Base-by-base conservation (phyloP, 2,329 filamentous ascomycete species). In the Waltergamsia citrina region DNA sequence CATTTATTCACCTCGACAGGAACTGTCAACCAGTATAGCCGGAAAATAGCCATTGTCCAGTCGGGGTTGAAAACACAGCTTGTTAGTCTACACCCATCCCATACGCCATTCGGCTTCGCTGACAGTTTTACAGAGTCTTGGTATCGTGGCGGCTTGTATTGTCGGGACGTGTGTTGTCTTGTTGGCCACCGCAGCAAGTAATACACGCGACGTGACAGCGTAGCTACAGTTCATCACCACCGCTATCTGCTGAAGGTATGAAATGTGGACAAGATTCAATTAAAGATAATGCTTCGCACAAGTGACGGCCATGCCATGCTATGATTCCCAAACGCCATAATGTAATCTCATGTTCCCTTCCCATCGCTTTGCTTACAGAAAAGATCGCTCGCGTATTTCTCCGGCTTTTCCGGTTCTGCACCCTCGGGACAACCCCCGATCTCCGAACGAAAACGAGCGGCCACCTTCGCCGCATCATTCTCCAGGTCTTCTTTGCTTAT, bases 41-140 rank as follows among this genome's bases (percentile, higher is more conserved):
- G 73, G 25, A 76, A 79, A 43, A 70, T 71, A 18, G 92, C 92
- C 0, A 71, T 96, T 42, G 92, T 98, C 25, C 92, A 98, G 62
- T 83, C 78, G 20, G 92, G 92, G 2, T 92, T 85, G 82, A 90
- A 86, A 59, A 96, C 92, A 24, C 88, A 96, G 53, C 57, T 80
- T 27, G 83, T 94, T 50, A 42, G 66, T 53, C 22, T 18, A 4
- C 17, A 5, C 11, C 19, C 19, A 3, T 23, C 18, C 12, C 20
- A 5, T 11, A 15, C n/a, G 19, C 7, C 4, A 11, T 12, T 8
- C n/a, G 14, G 20, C 20, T 15, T 7, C 12, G 36, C 32, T 29
- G 8, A 33, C 4, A 26, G 16, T 14, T 11, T 16, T 12, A 8
- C 17, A 81, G 78, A 62, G 81, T 17, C 71, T 85, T 47, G 72